A percentile compares a stretch with the other conserved stretches of the same genome.
Conservation (phyloP, 2,329 filamentous ascomycete species). For the Alternaria solani region DNA sequence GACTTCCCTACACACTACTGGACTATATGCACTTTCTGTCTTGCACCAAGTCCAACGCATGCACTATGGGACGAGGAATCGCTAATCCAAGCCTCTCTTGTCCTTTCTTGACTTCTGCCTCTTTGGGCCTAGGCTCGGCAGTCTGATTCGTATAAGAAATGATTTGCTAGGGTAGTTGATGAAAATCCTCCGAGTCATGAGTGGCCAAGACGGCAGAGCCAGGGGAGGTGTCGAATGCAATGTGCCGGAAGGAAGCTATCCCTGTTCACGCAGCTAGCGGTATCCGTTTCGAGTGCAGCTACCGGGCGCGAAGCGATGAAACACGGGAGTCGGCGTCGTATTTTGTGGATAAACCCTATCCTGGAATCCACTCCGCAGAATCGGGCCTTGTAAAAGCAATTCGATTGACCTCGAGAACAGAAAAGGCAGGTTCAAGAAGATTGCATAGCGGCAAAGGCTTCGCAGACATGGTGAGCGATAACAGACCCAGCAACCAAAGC, state of each 20-base stretch:
- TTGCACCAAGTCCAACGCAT: neutral
- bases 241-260: neutral
- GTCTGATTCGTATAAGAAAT: neutral
- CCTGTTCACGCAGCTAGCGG: constrained; percentile 4
- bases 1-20: neutral
- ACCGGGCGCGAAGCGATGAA: constrained; percentile 9
- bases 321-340: constrained; percentile 2
- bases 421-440: constrained; percentile 5
- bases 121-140: neutral
- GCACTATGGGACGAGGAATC: neutral
- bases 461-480: neutral
- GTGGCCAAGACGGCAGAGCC: neutral
- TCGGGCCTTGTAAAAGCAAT: neutral
- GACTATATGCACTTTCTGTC: constrained; percentile 8
- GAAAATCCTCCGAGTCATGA: neutral
- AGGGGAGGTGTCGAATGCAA: constrained; percentile 3
- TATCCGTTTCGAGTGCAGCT: constrained; percentile 1
- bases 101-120: constrained; percentile 17
- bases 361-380: constrained; percentile 1
- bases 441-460: neutral
- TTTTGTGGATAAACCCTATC: constrained; percentile 6
- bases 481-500: no score
- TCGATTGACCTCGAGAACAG: neutral
- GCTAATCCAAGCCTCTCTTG: constrained; percentile 2
- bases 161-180: neutral